phyloP scores from a whole-genome alignment of 331 rosid species.

The Rosa hybrid region DNA sequence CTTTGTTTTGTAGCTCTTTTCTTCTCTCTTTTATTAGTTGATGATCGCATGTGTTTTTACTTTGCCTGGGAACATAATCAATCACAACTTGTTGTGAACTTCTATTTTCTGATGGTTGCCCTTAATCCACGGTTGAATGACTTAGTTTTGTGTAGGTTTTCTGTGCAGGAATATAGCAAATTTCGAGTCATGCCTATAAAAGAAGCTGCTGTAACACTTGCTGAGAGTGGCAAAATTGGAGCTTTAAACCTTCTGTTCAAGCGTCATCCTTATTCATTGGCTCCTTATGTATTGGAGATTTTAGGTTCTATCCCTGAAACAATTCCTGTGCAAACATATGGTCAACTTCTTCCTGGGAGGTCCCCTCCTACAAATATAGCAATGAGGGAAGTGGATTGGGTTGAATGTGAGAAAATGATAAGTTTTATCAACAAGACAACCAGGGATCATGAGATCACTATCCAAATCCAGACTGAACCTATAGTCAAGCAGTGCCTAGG shows the following conservation, averaged over 20 bases:
- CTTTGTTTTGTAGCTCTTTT: background rate
- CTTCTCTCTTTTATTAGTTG: background rate
- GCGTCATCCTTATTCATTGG: constrained; percentile 87
- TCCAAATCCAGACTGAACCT: constrained; percentile 80
- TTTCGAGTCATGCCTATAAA: constrained; percentile 77
- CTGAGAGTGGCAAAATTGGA: constrained; percentile 93
- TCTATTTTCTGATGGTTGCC: constrained; percentile 42
- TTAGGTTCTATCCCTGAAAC: constrained; percentile 94
- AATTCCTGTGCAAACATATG: constrained; percentile 78
- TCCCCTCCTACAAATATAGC: constrained; percentile 73
- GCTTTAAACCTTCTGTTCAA: constrained; percentile 86
- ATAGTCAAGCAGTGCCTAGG: constrained; percentile 72
- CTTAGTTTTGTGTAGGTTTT: constrained; percentile 86
- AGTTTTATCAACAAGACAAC: constrained; percentile 49
- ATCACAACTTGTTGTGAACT: constrained; percentile 12
- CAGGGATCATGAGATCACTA: constrained; percentile 44
- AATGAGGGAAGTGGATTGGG: constrained; percentile 96
- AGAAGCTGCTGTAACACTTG: constrained; percentile 76
- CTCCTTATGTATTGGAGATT: constrained; percentile 67
- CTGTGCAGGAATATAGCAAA: constrained; percentile 88
- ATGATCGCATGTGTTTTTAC: background rate
- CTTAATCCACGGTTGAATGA: constrained; percentile 58
- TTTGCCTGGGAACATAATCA: background rate
- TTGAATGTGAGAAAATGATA: constrained; percentile 88
- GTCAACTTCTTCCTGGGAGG: constrained; percentile 95